Conservation (phyloP, 106 monocot genomes). For the Dendrobium nobile region DNA sequence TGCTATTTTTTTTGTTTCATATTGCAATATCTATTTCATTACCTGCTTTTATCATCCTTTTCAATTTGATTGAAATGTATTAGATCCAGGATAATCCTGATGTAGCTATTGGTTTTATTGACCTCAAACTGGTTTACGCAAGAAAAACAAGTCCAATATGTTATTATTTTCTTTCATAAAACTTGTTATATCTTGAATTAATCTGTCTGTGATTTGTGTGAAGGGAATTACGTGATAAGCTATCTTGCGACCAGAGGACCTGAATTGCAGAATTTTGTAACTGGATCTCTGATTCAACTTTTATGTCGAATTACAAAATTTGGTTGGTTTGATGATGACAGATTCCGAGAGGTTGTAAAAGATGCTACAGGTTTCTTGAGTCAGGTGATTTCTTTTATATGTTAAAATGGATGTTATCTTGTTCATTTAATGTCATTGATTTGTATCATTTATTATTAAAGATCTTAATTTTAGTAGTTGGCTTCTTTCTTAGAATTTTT, state of each 20-base stretch:
- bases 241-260: constrained; percentile 92
- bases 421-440: neutral
- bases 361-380: constrained; percentile 74
- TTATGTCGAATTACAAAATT: constrained; percentile 95
- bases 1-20: neutral
- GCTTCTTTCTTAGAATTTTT: neutral
- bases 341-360: constrained; percentile 79
- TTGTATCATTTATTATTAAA: neutral
- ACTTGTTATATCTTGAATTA: constrained; percentile 27
- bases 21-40: neutral
- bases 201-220: constrained; percentile 49
- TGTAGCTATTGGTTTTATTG: constrained; percentile 1
- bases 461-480: neutral
- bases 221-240: constrained; percentile 93
- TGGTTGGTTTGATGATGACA: constrained; percentile 99
- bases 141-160: neutral
- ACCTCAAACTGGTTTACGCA: neutral
- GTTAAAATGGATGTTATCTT: neutral
- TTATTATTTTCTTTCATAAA: constrained; percentile 1
- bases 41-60: neutral
- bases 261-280: constrained; percentile 83
- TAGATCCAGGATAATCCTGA: neutral
- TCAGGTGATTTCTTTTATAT: constrained; percentile 43
- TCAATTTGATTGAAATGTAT: neutral
- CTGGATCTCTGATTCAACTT: constrained; percentile 83